Percentiles rank a stretch among this genome's conserved stretches.
Evolutionary conservation across 2,329 filamentous ascomycete genomes (phyloP).

Genomic region (Aspergillus fructus): DNA sequence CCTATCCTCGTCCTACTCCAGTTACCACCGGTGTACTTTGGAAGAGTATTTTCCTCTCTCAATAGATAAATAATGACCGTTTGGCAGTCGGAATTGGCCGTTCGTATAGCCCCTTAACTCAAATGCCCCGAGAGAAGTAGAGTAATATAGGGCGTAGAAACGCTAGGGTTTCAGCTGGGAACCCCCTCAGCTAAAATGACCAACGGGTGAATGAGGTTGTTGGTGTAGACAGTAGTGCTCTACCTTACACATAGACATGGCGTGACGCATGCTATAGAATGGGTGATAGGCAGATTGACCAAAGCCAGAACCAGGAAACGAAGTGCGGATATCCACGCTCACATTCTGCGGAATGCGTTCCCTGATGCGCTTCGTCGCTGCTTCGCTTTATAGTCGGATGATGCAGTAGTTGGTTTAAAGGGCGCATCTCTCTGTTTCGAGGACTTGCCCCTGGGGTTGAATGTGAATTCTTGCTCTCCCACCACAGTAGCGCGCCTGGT

Average conservation of each 20-base stretch:
- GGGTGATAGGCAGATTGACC: background rate
- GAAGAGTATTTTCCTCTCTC: background rate
- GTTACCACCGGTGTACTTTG: background rate
- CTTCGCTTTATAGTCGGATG: slow-evolving; percentile 34
- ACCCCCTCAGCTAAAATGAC: background rate
- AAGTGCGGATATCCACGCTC: slow-evolving; percentile 11
- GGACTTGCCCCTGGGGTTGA: slow-evolving; percentile 53
- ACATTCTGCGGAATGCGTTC: slow-evolving; percentile 50
- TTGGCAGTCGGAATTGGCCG: background rate
- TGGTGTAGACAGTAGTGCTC: background rate
- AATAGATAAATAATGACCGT: background rate
- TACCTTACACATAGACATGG: background rate
- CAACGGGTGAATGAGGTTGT: background rate
- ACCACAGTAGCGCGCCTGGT: slow-evolving; percentile 36
- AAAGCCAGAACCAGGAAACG: too few relatives aligned
- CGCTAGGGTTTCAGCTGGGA: background rate
- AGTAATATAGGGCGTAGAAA: background rate
- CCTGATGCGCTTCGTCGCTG: slow-evolving; percentile 50
- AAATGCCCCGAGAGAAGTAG: background rate
- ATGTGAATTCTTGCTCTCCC: slow-evolving; percentile 59
- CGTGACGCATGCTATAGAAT: background rate
- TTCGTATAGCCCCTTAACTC: background rate
- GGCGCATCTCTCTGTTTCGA: slow-evolving; percentile 17
- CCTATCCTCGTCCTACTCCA: background rate
- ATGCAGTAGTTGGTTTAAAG: slow-evolving; percentile 9